phyloP scores from a whole-genome alignment of 345 rosid genomes.

The Camelina neglecta region DNA sequence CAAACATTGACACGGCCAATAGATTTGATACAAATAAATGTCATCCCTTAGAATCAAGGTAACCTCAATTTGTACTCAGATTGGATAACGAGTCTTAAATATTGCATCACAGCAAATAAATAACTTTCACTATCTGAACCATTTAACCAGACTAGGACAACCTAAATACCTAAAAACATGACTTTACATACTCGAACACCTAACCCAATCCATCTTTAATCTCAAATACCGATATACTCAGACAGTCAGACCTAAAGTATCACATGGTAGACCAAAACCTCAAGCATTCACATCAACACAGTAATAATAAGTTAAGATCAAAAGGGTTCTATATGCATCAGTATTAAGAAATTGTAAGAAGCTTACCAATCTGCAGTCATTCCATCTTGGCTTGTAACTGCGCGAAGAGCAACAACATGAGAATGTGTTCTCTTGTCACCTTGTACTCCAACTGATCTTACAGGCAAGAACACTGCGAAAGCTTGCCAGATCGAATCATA shows the following conservation, averaged over 20 bases:
- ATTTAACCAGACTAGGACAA: not conserved
- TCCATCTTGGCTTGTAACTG: conserved; percentile 99
- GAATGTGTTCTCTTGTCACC: conserved; percentile 99
- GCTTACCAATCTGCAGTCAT: conserved; percentile 99
- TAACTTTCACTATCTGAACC: not conserved
- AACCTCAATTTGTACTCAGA: not conserved
- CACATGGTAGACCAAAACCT: not conserved
- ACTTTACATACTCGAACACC: not conserved
- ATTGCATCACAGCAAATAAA: not conserved
- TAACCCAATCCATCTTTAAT: not conserved
- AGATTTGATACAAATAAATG: not conserved
- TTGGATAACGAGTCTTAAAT: not conserved
- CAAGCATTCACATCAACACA: not conserved
- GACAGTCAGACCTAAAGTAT: not conserved
- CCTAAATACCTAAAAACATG: not conserved
- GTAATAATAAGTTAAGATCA: not conserved
- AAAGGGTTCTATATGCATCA: not conserved
- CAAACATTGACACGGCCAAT: not conserved
- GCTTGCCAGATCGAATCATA: conserved; percentile 99
- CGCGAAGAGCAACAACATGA: conserved; percentile 97
- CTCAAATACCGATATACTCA: not conserved
- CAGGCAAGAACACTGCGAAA: conserved; percentile 94
- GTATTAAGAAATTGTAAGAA: conserved; percentile 11
- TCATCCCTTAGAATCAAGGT: not conserved
- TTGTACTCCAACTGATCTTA: conserved; percentile 96